Conservation (phyloP, 2,329 filamentous ascomycete species). For the Fulvia fulva region DNA sequence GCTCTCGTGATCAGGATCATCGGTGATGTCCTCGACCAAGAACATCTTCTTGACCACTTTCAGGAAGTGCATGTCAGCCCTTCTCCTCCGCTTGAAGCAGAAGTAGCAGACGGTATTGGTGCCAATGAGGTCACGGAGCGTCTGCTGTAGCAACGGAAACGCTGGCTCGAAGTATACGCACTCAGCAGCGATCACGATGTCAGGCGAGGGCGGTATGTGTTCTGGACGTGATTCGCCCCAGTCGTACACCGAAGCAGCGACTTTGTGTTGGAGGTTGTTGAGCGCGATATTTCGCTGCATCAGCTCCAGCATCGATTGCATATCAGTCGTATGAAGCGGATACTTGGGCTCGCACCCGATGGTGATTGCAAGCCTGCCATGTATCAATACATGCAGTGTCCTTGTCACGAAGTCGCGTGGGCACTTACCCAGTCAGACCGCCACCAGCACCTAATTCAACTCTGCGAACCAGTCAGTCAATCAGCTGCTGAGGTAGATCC, state of each 20-base stretch:
- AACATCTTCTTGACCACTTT: constrained; percentile 38
- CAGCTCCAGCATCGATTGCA: constrained; percentile 75
- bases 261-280: constrained; percentile 64
- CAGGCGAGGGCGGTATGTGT: constrained; percentile 53
- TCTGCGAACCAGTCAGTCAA: constrained; percentile 46
- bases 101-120: constrained; percentile 69
- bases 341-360: constrained; percentile 51
- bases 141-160: constrained; percentile 80
- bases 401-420: neutral
- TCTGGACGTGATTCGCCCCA: constrained; percentile 57
- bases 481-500: constrained; percentile 1
- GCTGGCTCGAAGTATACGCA: constrained; percentile 97
- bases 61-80: constrained; percentile 57
- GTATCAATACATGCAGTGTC: constrained; percentile 11
- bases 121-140: constrained; percentile 68
- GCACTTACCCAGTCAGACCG: constrained; percentile 66
- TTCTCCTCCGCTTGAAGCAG: constrained; percentile 89
- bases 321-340: constrained; percentile 79
- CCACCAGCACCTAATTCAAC: constrained; percentile 90
- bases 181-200: constrained; percentile 88
- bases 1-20: constrained; percentile 46
- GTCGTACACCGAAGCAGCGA: constrained; percentile 69
- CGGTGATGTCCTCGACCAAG: constrained; percentile 37
- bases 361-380: constrained; percentile 49
- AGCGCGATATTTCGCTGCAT: constrained; percentile 85